Percentiles rank a stretch among this genome's conserved stretches.
phyloP scores from a whole-genome alignment of 345 rosid species.

The Boechera divaricarpa region DNA sequence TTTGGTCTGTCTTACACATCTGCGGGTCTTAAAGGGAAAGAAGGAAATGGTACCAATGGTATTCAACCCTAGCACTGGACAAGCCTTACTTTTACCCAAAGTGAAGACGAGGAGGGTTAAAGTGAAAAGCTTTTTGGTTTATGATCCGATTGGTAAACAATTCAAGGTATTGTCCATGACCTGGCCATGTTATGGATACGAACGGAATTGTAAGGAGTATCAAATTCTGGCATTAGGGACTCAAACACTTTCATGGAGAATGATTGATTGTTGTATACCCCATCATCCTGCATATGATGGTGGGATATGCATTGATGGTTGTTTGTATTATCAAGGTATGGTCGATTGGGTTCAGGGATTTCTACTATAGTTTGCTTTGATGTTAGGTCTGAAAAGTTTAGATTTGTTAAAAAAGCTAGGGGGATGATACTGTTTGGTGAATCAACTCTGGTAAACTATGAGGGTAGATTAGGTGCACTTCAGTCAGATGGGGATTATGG shows the following conservation, averaged over 20 bases:
- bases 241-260: not conserved
- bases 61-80: not conserved
- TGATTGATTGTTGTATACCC: not conserved
- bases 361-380: not conserved
- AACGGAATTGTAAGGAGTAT: not conserved
- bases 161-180: conserved; percentile 11
- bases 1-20: not conserved
- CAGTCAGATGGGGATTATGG: not conserved
- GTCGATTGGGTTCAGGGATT: not conserved
- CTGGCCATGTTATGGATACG: not conserved
- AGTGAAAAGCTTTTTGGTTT: not conserved
- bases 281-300: not conserved
- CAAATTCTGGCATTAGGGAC: not conserved
- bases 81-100: not conserved
- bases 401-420: not conserved
- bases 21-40: not conserved
- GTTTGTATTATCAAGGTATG: conserved; percentile 3
- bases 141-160: not conserved
- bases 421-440: not conserved
- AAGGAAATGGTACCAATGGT: not conserved
- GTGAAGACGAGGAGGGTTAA: not conserved
- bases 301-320: not conserved
- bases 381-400: conserved; percentile 1
- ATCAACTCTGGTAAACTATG: not conserved
- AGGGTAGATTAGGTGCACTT: not conserved